phyloP scores from a whole-genome alignment of 768 basidiomycete species.

The Clitopilus passeckerianus region DNA sequence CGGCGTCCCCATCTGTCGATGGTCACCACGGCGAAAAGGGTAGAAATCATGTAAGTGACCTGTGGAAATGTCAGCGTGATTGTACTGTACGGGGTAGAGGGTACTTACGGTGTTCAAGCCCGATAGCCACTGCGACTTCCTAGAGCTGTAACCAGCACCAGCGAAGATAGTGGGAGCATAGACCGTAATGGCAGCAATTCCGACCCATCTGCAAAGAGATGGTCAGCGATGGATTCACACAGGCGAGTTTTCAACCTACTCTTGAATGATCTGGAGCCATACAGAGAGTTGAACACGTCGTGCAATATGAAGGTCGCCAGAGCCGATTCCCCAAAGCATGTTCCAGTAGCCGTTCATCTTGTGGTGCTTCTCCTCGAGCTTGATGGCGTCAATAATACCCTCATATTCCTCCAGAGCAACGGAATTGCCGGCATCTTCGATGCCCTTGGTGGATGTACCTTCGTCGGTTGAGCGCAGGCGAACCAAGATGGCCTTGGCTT shows the following conservation, averaged over 20 bases:
- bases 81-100: neutral
- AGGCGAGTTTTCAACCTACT: slow-evolving; percentile 18
- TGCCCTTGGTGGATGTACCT: neutral
- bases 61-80: slow-evolving; percentile 5
- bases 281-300: slow-evolving; percentile 36
- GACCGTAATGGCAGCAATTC: slow-evolving; percentile 40
- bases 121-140: slow-evolving; percentile 39
- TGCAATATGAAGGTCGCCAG: slow-evolving; percentile 34
- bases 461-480: slow-evolving; percentile 24
- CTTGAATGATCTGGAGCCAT: slow-evolving; percentile 42
- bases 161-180: slow-evolving; percentile 41
- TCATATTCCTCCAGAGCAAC: slow-evolving; percentile 27
- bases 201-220: slow-evolving; percentile 28
- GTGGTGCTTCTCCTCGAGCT: slow-evolving; percentile 32
- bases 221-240: neutral
- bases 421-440: slow-evolving; percentile 12
- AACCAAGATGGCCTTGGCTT: slow-evolving; percentile 29
- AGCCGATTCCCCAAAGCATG: slow-evolving; percentile 41
- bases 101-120: slow-evolving; percentile 34
- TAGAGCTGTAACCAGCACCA: slow-evolving; percentile 33
- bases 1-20: slow-evolving; percentile 40
- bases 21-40: slow-evolving; percentile 33
- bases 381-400: slow-evolving; percentile 31
- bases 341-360: slow-evolving; percentile 36
- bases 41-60: slow-evolving; percentile 39